Evolutionary conservation across 345 rosid species (phyloP).

Genomic region (Zanthoxylum bungeanum): DNA sequence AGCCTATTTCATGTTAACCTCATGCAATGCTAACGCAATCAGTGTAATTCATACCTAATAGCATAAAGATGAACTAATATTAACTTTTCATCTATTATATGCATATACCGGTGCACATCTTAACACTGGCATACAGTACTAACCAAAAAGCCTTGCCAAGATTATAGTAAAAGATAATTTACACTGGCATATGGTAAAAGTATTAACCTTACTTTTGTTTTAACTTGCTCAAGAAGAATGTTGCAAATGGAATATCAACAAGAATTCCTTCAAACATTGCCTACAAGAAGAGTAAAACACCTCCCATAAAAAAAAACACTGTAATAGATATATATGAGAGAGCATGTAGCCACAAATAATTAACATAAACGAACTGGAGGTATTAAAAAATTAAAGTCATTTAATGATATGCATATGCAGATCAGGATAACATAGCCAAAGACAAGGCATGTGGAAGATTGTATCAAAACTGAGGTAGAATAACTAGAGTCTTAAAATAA

Average conservation of each 20-base stretch:
- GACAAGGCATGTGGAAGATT: background rate
- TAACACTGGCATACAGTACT: background rate
- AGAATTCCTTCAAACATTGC: constrained; percentile 99
- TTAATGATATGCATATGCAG: background rate
- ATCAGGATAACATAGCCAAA: background rate
- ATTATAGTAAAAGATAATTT: background rate
- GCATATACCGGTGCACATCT: background rate
- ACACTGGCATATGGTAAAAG: background rate
- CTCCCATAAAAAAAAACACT: constrained; percentile 17
- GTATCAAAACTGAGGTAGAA: background rate
- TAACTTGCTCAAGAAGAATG: constrained; percentile 98
- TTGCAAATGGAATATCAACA: constrained; percentile 97
- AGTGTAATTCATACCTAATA: background rate
- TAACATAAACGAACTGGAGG: background rate
- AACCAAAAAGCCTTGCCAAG: background rate
- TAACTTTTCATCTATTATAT: background rate
- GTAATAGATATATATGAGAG: constrained; percentile 6
- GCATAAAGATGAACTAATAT: background rate
- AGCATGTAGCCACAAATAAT: background rate
- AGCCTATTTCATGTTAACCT: background rate
- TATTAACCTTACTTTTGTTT: constrained; percentile 72
- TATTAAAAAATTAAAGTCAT: background rate
- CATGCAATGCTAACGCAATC: background rate
- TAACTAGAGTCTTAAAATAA: background rate
- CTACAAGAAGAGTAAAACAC: constrained; percentile 40